phyloP scores from a whole-genome alignment of 495 filamentous ascomycete species.

The Penicillium macrosclerotiorum region DNA sequence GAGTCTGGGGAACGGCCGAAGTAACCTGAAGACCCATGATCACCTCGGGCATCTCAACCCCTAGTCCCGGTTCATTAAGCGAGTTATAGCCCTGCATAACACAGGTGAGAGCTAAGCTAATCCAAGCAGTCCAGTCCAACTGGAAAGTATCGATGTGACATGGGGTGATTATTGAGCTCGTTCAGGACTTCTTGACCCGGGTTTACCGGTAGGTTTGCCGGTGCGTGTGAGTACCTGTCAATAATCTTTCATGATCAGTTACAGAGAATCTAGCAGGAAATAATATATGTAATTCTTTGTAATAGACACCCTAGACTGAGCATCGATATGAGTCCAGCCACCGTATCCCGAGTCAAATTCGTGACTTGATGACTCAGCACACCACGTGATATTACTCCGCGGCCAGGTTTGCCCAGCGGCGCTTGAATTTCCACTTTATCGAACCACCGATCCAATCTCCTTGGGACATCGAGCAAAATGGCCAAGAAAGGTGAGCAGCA shows the following conservation, averaged over 20 bases:
- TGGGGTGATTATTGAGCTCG: not conserved
- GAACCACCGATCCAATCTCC: constrained; percentile 5
- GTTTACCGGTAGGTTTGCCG: constrained; percentile 1
- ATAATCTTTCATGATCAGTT: not conserved
- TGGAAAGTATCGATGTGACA: not conserved
- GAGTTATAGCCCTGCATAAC: too few species aligned
- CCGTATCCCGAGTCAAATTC: too few species aligned
- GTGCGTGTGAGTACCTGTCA: not conserved
- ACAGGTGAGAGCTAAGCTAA: too few species aligned
- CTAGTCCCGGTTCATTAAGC: not conserved
- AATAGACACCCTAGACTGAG: too few species aligned
- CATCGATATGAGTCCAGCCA: too few species aligned
- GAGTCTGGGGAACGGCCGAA: constrained; percentile 1
- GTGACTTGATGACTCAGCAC: constrained; percentile 13
- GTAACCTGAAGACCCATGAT: constrained; percentile 1
- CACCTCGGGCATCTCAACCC: not conserved
- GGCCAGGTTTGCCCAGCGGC: constrained; percentile 11
- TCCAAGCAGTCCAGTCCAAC: too few species aligned
- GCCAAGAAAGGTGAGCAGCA: constrained; percentile 30
- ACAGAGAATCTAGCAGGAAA: not conserved
- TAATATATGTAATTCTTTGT: too few species aligned
- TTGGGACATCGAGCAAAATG: constrained; percentile 28
- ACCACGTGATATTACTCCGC: constrained; percentile 9
- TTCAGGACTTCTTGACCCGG: not conserved
- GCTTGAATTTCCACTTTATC: constrained; percentile 17